Base-by-base conservation (phyloP, 2,329 filamentous ascomycete genomes). In the Chaetomium globosum region DNA sequence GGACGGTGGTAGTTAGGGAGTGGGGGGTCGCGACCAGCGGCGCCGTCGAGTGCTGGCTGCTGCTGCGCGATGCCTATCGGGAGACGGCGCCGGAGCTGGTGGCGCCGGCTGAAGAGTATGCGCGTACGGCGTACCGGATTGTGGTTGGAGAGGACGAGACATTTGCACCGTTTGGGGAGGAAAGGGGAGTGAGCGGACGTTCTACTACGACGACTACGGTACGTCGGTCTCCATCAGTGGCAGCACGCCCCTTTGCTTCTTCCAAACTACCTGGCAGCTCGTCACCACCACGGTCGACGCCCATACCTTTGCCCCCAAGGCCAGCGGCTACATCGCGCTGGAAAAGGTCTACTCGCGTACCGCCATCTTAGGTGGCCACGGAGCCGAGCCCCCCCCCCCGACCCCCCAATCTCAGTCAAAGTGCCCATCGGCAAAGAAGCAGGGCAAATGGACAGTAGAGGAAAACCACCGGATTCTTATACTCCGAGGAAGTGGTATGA, bases 61-160 rank as follows among this genome's bases (percentile, higher is more conserved):
- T 49, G 54, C 51, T 66, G 39, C 43, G 28, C 30, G 43, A 60
- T 19, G 59, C 53, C 28, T 65, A 66, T 43, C 26, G 12, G 0
- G 6, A 48, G 26, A 21, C 36, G 16, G 59, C 59, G 19, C 61
- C 61, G 8, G 58, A 59, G 30, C 51, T 66, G 26, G 67, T 43
- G 23, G 43, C 13, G 6, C 30, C 58, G 28, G 66, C 61, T 1
- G 49, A 60, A 21, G 33, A 33, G 12, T 66, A 63, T 57, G 67
- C 64, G 31, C 61, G 48, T 21, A 57, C 53, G n/a, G 51, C 64
- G 10, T 66, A 66, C 51, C 30, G 52, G 43, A 58, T 63, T 7
- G n/a, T 26, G n/a, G 21, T 43, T 43, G 67, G 67, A 10, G 67
- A 68, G 51, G 64, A 65, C 13, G 67, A 65, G 55, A 63, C 67